These are phyloP conservation scores for Aspergillus indologenus DNA, from an alignment of 495 filamentous ascomycete species.

Conservation along the genomic window DNA sequence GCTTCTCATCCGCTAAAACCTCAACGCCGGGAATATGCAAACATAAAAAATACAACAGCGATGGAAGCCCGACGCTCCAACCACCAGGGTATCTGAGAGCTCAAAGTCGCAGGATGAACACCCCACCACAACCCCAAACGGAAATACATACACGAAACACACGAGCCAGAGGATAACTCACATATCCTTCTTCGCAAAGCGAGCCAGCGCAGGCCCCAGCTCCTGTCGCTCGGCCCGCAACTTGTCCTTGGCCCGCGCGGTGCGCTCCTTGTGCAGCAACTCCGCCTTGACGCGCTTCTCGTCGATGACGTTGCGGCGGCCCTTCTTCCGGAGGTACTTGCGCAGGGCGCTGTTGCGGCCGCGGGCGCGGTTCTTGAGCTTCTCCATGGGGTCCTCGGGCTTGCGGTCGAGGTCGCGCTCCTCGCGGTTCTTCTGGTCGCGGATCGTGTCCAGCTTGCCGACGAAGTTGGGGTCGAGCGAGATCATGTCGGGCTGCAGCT, in stretches of 20 bases:
- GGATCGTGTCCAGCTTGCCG: conserved; percentile 76
- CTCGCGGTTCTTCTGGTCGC: conserved; percentile 65
- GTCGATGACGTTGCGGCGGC: conserved; percentile 86
- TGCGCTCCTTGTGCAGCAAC: conserved; percentile 61
- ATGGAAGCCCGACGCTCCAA: conserved; percentile 2
- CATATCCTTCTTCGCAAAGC: conserved; percentile 60
- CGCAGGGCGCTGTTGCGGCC: conserved; percentile 90
- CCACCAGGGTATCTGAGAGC: conserved; percentile 20
- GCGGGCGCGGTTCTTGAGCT: conserved; percentile 70
- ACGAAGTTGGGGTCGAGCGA: conserved; percentile 86
- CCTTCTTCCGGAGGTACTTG: conserved; percentile 86
- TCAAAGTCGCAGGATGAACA: conserved; percentile 3
- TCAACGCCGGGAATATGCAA: conserved; percentile 18
- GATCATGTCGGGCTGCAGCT: conserved; percentile 96
- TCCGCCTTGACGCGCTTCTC: conserved; percentile 71
- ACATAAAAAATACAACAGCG: conserved; percentile 1
- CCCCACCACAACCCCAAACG: not conserved
- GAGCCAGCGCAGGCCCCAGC: conserved; percentile 66
- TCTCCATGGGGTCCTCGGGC: conserved; percentile 65
- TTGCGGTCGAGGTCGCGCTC: conserved; percentile 73
- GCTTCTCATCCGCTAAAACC: not conserved
- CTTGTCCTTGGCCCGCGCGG: conserved; percentile 58
- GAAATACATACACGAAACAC: not conserved
- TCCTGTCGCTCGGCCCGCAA: conserved; percentile 59
- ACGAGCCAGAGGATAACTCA: conserved; percentile 13